A percentile compares a stretch with the other conserved stretches of the same genome.
phyloP scores from a whole-genome alignment of 2,329 filamentous ascomycete genomes.

The Hypomyces perniciosus region DNA sequence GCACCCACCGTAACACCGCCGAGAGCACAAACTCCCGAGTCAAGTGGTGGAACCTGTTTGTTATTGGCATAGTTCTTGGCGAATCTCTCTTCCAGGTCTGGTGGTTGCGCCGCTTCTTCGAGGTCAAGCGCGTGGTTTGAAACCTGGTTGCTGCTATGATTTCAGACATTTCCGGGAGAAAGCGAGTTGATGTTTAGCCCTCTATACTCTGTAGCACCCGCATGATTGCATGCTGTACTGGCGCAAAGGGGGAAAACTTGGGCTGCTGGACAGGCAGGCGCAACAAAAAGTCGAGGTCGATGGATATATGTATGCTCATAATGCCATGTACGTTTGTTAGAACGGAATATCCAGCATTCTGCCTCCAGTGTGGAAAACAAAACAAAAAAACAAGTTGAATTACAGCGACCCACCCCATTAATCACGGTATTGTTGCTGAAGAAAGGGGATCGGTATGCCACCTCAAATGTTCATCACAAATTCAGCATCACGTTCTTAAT shows the following conservation, averaged over 20 bases:
- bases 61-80: constrained; percentile 79
- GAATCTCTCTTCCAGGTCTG: constrained; percentile 98
- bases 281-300: not conserved
- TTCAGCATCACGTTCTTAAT: too few relatives aligned
- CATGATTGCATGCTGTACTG: constrained; percentile 3
- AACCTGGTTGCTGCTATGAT: not conserved
- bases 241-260: constrained; percentile 20
- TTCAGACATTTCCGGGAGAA: not conserved
- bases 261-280: constrained; percentile 14
- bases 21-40: constrained; percentile 96
- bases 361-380: not conserved
- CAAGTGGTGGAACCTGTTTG: constrained; percentile 99
- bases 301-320: constrained; percentile 1
- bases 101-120: constrained; percentile 98
- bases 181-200: not conserved
- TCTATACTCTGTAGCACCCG: not conserved
- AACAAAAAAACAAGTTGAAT: not conserved
- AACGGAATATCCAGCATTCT: not conserved
- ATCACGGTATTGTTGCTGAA: not conserved
- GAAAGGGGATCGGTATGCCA: too few relatives aligned
- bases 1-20: constrained; percentile 95
- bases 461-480: too few relatives aligned
- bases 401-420: too few relatives aligned
- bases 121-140: constrained; percentile 66
- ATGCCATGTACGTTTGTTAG: constrained; percentile 1